phyloP scores from a whole-genome alignment of 306 rosid species.

The Pueraria montana region DNA sequence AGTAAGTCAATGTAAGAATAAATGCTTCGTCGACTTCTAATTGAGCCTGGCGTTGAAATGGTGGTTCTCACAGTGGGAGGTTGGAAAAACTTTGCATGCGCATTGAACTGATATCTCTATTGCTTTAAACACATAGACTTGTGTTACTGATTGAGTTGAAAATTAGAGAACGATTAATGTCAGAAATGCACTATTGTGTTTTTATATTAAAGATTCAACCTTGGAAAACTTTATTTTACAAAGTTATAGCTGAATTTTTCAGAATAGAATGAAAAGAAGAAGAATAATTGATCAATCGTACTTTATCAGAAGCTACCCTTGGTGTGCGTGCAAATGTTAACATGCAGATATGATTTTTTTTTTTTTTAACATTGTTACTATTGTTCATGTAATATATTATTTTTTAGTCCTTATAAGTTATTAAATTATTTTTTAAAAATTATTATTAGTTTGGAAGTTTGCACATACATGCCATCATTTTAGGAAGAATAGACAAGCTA shows the following conservation, averaged over 20 bases:
- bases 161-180: neutral
- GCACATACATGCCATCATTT: too few species aligned
- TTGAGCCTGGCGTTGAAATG: slow-evolving; percentile 32
- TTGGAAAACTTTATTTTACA: neutral
- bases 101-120: neutral
- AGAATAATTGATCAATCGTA: neutral
- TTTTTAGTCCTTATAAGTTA: too few species aligned
- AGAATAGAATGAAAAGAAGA: neutral
- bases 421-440: too few species aligned
- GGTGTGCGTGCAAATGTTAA: neutral
- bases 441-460: too few species aligned
- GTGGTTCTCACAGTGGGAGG: slow-evolving; percentile 31
- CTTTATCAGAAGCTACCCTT: neutral
- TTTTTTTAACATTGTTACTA: too few species aligned
- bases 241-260: neutral
- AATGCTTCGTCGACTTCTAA: neutral
- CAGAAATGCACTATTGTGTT: slow-evolving; percentile 12
- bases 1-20: slow-evolving; percentile 29
- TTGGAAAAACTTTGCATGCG: slow-evolving; percentile 43
- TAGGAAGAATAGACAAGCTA: too few species aligned
- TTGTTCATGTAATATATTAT: too few species aligned
- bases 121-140: slow-evolving; percentile 24
- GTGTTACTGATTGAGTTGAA: neutral
- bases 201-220: neutral
- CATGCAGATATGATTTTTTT: neutral